Evolutionary conservation across 805 yeast genomes (phyloP).

Genomic region (Brettanomyces bruxellensis): DNA sequence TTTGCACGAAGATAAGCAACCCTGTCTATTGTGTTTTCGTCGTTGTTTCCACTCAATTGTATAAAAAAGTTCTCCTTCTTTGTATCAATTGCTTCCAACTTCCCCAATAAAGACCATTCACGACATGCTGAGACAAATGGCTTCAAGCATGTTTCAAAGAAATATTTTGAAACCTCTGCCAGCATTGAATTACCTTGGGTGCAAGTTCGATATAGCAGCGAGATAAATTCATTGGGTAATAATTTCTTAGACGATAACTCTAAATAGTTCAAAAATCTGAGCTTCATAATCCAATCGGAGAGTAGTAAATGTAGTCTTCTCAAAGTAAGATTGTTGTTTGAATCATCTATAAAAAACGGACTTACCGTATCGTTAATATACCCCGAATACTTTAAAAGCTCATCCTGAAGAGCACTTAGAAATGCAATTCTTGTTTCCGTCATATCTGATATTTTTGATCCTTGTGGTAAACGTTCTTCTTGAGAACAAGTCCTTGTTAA

Average conservation of each 20-base stretch:
- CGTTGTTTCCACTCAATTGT: background rate
- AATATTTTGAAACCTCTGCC: conserved; percentile 28
- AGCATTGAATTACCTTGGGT: conserved; percentile 59
- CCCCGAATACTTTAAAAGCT: conserved; percentile 2
- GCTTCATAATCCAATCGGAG: conserved; percentile 39
- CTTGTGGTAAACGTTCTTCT: background rate
- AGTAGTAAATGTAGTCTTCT: conserved; percentile 23
- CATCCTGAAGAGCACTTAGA: conserved; percentile 1
- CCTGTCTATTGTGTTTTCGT: background rate
- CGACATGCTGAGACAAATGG: conserved; percentile 56
- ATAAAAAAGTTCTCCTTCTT: conserved; percentile 56
- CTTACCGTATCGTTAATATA: conserved; percentile 1
- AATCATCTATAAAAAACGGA: background rate
- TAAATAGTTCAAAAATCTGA: conserved; percentile 50
- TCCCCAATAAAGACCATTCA: conserved; percentile 67
- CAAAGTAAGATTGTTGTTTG: background rate
- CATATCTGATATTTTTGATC: background rate
- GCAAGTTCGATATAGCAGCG: conserved; percentile 39
- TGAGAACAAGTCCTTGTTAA: background rate
- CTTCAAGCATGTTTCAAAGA: conserved; percentile 37
- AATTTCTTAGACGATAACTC: conserved; percentile 22
- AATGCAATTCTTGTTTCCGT: conserved; percentile 1
- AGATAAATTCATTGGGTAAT: conserved; percentile 44
- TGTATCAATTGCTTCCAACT: conserved; percentile 31
- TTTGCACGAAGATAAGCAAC: conserved; percentile 16